Evolutionary conservation across 2,329 filamentous ascomycete species (phyloP), one percentile per base, ranked within the genome.

Genomic region (Paraphaeosphaeria sporulosa): DNA sequence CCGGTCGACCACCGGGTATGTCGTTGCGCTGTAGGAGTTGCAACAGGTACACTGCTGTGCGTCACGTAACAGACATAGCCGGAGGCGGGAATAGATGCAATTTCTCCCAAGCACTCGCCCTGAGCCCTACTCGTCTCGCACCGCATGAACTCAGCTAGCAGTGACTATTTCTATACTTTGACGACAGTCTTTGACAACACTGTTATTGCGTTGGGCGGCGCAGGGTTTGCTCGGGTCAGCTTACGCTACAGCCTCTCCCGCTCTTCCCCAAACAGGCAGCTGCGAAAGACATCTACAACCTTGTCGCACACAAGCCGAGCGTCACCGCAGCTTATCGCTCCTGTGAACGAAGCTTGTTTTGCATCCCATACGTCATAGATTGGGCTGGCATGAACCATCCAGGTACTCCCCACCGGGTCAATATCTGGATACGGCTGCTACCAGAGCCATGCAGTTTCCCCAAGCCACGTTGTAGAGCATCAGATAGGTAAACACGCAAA

Each of bases 281-380:
- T 52, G 49, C 49, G 21, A 17, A 42, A 6, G 3, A 15, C 17
- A 3, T 25, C n/a, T 32, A 15, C n/a, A 30, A 10, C 25, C 36
- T 54, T 44, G 40, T 44, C 17, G 50, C 27, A n/a, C 42, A n/a
- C 36, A 53, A 53, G 50, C 36, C 8, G 15, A 43, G 17, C 23
- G 17, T 17, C 30, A 30, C 52, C 52, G 25, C 23, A 46, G 27
- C 52, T 55, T 55, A 55, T 46, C 52, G n/a, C 27, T 46, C 38
- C 40, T 32, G 36, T 9, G 3, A 4, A 9, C 43, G 32, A 54
- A 54, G 51, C 51, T 54, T 54, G 51, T 34, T 21, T 25, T 15
- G 25, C 17, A 6, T 30, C 38, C 9, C 10, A 13, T 10, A 54
- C 51, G 51, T 54, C 38, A 54, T 54, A 8, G 25, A 21, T 19